phyloP scores from a whole-genome alignment of 306 rosid species.

The Acacia acuminata region DNA sequence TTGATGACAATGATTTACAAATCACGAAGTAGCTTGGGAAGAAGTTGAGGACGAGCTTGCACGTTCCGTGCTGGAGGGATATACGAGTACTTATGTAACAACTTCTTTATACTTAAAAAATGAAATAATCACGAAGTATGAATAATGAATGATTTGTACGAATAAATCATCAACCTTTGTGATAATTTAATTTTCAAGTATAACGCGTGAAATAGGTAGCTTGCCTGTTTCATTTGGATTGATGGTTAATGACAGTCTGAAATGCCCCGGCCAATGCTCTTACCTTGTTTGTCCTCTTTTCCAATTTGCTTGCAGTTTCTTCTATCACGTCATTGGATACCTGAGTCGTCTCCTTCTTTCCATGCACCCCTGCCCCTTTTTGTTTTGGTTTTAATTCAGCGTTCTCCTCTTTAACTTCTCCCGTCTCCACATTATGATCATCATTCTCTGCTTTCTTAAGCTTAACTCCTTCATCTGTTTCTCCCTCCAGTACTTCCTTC shows the following conservation, averaged over 20 bases:
- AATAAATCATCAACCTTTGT: background rate
- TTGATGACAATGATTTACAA: background rate
- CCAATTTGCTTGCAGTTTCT: conserved; percentile 58
- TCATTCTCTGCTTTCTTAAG: conserved; percentile 26
- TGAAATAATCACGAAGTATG: background rate
- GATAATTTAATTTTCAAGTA: background rate
- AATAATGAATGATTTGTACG: background rate
- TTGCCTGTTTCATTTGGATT: conserved; percentile 50
- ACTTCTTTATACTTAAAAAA: background rate
- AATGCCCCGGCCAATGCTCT: conserved; percentile 93
- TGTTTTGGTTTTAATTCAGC: conserved; percentile 21
- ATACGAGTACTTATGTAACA: background rate
- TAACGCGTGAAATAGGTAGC: background rate
- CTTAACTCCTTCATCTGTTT: conserved; percentile 10
- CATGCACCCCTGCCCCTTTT: conserved; percentile 27
- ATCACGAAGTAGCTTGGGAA: background rate
- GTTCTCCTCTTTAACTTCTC: conserved; percentile 26
- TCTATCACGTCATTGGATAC: conserved; percentile 74
- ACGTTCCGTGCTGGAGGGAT: background rate
- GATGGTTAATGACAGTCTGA: conserved; percentile 85
- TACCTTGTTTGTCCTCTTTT: conserved; percentile 74
- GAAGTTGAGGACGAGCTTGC: background rate
- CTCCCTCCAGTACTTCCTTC: conserved; percentile 31
- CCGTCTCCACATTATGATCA: conserved; percentile 32
- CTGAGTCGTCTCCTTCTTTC: conserved; percentile 50